phyloP scores from a whole-genome alignment of 257 asterid genomes.

The Datura wrightii region DNA sequence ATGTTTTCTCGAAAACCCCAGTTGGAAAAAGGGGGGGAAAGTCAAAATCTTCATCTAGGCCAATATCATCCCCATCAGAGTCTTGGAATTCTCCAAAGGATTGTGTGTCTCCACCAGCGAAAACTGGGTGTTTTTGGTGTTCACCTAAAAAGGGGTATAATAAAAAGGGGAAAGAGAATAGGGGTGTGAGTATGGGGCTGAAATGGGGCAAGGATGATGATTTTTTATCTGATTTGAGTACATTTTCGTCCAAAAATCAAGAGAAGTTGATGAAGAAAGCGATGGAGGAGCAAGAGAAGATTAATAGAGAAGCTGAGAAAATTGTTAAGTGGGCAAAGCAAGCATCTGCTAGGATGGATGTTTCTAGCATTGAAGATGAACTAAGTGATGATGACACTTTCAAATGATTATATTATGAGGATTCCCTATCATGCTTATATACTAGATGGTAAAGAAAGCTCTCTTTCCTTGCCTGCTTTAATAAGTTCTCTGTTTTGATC shows the following conservation, averaged over 20 bases:
- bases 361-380: conserved; percentile 61
- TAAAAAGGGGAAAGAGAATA: conserved; percentile 56
- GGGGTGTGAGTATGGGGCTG: conserved; percentile 32
- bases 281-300: conserved; percentile 73
- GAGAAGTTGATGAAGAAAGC: conserved; percentile 66
- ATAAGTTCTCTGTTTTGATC: not conserved
- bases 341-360: conserved; percentile 77
- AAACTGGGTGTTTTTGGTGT: conserved; percentile 77
- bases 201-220: conserved; percentile 58
- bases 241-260: conserved; percentile 52
- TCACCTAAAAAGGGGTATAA: conserved; percentile 62
- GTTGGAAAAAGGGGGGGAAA: conserved; percentile 32
- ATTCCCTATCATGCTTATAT: not conserved
- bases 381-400: conserved; percentile 47
- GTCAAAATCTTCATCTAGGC: conserved; percentile 33
- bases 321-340: conserved; percentile 92
- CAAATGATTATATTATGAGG: conserved; percentile 30
- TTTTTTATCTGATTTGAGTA: conserved; percentile 62
- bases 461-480: not conserved
- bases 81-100: conserved; percentile 42
- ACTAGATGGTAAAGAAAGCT: not conserved
- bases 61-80: conserved; percentile 47
- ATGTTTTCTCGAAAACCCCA: conserved; percentile 43
- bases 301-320: conserved; percentile 81
- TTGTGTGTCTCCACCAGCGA: conserved; percentile 71